Conservation (phyloP, 345 rosid genomes). For the Eucalyptus melliodora region DNA sequence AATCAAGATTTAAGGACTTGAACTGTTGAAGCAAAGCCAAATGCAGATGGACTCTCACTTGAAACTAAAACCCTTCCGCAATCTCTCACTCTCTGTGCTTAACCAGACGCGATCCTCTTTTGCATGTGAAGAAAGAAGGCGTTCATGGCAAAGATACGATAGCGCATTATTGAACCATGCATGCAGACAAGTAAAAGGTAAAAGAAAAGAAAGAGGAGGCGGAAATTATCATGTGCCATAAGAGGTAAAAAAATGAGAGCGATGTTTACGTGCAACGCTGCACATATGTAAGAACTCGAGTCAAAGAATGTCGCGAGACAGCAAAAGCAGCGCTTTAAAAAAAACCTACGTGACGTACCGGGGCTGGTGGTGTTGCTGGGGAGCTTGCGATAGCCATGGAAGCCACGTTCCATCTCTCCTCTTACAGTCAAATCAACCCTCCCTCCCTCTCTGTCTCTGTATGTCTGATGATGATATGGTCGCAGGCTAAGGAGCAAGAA, state of each 20-base stretch:
- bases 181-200: background rate
- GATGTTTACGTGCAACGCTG: background rate
- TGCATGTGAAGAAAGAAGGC: background rate
- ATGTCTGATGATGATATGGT: background rate
- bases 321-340: background rate
- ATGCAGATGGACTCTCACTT: background rate
- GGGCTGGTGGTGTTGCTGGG: background rate
- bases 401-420: constrained; percentile 2
- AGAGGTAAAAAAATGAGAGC: background rate
- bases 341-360: background rate
- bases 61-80: background rate
- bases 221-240: background rate
- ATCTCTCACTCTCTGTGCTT: background rate
- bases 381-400: constrained; percentile 6
- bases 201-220: background rate
- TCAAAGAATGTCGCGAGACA: background rate
- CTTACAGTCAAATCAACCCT: background rate
- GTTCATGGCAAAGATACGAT: background rate
- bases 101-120: background rate
- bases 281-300: background rate
- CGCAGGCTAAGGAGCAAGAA: background rate
- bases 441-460: background rate
- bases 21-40: background rate
- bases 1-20: background rate
- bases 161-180: background rate